These are phyloP conservation scores for Microthyrium microscopicum DNA, from an alignment of 2,329 filamentous ascomycete genomes.

Conservation along the genomic window DNA sequence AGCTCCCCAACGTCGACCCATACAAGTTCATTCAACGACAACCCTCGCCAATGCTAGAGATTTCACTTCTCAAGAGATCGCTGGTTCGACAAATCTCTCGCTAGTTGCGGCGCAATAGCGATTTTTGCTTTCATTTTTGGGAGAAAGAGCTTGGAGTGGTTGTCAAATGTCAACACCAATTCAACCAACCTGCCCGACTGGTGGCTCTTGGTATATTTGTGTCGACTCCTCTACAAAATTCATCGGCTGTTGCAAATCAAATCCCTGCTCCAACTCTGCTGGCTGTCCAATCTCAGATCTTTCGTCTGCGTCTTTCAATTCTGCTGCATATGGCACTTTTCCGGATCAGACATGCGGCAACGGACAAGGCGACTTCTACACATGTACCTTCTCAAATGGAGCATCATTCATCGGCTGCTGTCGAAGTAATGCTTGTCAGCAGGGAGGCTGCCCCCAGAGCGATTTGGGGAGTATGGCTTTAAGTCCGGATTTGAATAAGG, in stretches of 20 bases:
- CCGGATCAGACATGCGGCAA: conserved; percentile 2
- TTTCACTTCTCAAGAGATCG: too few relatives aligned
- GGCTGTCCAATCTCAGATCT: conserved; percentile 1
- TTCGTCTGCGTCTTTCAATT: neutral
- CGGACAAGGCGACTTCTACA: conserved; percentile 2
- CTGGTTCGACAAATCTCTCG: too few relatives aligned
- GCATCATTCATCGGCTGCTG: conserved; percentile 2
- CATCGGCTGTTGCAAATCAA: conserved; percentile 1
- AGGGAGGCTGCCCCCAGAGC: neutral
- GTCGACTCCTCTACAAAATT: neutral
- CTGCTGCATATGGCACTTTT: neutral
- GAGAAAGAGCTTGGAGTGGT: too few relatives aligned
- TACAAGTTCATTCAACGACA: too few relatives aligned
- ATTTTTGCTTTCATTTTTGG: too few relatives aligned
- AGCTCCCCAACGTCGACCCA: too few relatives aligned
- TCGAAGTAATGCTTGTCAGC: conserved; percentile 1
- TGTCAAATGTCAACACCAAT: too few relatives aligned
- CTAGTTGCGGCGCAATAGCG: too few relatives aligned
- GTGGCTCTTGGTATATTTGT: conserved; percentile 1
- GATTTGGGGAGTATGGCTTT: conserved; percentile 2
- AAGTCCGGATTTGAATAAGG: neutral
- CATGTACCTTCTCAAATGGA: conserved; percentile 1
- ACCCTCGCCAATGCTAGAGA: too few relatives aligned
- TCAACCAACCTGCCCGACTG: conserved; percentile 1
- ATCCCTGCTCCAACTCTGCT: neutral